A percentile compares a stretch with the other conserved stretches of the same genome.
These are phyloP conservation scores for Boletus vermiculosoides DNA, from an alignment of 768 basidiomycete species.

Conservation along the genomic window DNA sequence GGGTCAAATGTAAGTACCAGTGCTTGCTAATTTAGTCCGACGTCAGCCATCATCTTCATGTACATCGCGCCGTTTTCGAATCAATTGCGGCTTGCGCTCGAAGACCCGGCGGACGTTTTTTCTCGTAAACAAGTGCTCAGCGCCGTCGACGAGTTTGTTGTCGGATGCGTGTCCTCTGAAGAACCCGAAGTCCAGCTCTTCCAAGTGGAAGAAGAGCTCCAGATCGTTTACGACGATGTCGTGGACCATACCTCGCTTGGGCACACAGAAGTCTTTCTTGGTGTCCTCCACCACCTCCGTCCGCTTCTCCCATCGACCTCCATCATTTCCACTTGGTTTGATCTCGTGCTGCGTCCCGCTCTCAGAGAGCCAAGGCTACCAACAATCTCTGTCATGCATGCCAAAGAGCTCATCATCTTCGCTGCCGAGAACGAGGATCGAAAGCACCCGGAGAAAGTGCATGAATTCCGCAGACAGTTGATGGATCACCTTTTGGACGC, in stretches of 20 bases:
- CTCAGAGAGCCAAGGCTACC: slow-evolving; percentile 72
- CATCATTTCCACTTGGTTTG: slow-evolving; percentile 79
- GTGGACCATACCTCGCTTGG: slow-evolving; percentile 61
- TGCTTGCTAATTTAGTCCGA: slow-evolving; percentile 9
- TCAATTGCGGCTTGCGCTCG: slow-evolving; percentile 59
- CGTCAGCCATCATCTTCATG: slow-evolving; percentile 23
- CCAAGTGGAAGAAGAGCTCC: slow-evolving; percentile 67
- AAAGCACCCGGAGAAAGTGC: slow-evolving; percentile 47
- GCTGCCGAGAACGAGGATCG: slow-evolving; percentile 53
- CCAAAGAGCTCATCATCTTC: slow-evolving; percentile 68
- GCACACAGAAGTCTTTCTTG: slow-evolving; percentile 67
- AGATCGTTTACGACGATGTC: slow-evolving; percentile 56
- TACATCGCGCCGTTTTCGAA: slow-evolving; percentile 41
- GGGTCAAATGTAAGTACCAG: neutral
- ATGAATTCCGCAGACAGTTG: slow-evolving; percentile 65
- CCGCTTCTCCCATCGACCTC: slow-evolving; percentile 62
- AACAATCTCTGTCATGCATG: slow-evolving; percentile 54
- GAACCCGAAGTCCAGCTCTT: slow-evolving; percentile 44
- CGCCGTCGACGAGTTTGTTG: slow-evolving; percentile 55
- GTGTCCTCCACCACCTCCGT: slow-evolving; percentile 59
- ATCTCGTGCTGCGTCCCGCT: slow-evolving; percentile 73
- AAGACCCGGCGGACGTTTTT: slow-evolving; percentile 49
- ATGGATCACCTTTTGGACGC: slow-evolving; percentile 76
- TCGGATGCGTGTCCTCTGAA: slow-evolving; percentile 46
- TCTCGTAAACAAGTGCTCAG: slow-evolving; percentile 49